Evolutionary conservation across 2,329 filamentous ascomycete species (phyloP).

Genomic region (Coccinonectria pachysandricola): DNA sequence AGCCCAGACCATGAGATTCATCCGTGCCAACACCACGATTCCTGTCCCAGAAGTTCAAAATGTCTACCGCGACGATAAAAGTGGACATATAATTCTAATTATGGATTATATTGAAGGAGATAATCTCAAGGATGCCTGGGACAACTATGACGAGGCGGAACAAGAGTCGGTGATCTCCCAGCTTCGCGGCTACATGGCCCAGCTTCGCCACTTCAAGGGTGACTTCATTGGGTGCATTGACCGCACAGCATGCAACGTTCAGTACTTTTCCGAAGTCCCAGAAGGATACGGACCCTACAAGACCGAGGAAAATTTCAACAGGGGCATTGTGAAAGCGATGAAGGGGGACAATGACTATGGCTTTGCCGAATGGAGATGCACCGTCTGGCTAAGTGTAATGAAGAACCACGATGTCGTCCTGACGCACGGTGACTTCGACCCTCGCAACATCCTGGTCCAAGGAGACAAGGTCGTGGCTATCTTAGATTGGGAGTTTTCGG

Average conservation of each 20-base stretch:
- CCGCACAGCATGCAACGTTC: slow-evolving; percentile 10
- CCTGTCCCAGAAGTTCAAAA: slow-evolving; percentile 6
- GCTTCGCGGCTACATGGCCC: slow-evolving; percentile 9
- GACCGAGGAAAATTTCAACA: slow-evolving; percentile 11
- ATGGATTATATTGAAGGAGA: slow-evolving; percentile 12
- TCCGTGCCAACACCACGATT: slow-evolving; percentile 3
- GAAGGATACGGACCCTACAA: slow-evolving; percentile 9
- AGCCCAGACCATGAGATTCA: slow-evolving; percentile 2
- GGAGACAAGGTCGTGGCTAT: slow-evolving; percentile 4
- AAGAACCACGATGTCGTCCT: slow-evolving; percentile 6
- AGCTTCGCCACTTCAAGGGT: slow-evolving; percentile 10
- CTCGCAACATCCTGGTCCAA: slow-evolving; percentile 5
- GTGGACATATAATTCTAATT: slow-evolving; percentile 6
- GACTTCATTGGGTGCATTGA: slow-evolving; percentile 11
- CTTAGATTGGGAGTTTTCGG: slow-evolving; percentile 6
- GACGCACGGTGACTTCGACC: slow-evolving; percentile 6
- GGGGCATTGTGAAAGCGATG: slow-evolving; percentile 9
- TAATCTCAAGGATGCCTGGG: slow-evolving; percentile 9
- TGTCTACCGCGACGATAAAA: slow-evolving; percentile 5
- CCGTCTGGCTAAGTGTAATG: slow-evolving; percentile 8
- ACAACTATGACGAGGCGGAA: slow-evolving; percentile 5
- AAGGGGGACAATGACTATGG: slow-evolving; percentile 2
- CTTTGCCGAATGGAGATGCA: slow-evolving; percentile 5
- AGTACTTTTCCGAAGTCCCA: slow-evolving; percentile 6
- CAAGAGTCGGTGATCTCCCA: slow-evolving; percentile 9